Conservation (phyloP, 2,329 filamentous ascomycete species). For the Aspergillus awamori region DNA sequence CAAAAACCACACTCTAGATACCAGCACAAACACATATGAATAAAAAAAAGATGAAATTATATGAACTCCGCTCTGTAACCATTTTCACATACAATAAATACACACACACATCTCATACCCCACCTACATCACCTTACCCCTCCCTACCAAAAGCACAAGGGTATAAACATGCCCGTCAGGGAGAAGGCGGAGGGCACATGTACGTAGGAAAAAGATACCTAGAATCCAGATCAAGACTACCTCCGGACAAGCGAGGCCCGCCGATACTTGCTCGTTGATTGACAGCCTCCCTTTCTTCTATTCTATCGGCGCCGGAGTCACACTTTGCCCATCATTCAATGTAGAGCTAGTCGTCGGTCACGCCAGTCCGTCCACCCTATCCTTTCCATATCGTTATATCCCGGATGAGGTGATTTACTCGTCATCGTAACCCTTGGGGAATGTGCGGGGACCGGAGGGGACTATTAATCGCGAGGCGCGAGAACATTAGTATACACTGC, state of each 20-base stretch:
- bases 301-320: not conserved
- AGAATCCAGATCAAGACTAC: too few relatives aligned
- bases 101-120: constrained; percentile 12
- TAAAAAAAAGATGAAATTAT: constrained; percentile 5
- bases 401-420: constrained; percentile 27
- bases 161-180: constrained; percentile 9
- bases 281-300: too few relatives aligned
- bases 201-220: too few relatives aligned
- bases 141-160: not conserved
- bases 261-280: too few relatives aligned
- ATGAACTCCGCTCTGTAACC: constrained; percentile 18
- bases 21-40: not conserved
- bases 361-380: constrained; percentile 14
- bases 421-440: constrained; percentile 53
- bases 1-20: too few relatives aligned
- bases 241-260: too few relatives aligned
- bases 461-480: constrained; percentile 34
- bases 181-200: too few relatives aligned
- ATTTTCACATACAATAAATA: constrained; percentile 26
- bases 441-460: constrained; percentile 49
- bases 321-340: too few relatives aligned
- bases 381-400: constrained; percentile 10
- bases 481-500: too few relatives aligned
- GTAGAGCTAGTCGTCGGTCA: not conserved
- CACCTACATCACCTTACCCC: not conserved